Evolutionary conservation across 768 basidiomycete species (phyloP).

Genomic region (Tylopilus plumbeoviolaceoides): DNA sequence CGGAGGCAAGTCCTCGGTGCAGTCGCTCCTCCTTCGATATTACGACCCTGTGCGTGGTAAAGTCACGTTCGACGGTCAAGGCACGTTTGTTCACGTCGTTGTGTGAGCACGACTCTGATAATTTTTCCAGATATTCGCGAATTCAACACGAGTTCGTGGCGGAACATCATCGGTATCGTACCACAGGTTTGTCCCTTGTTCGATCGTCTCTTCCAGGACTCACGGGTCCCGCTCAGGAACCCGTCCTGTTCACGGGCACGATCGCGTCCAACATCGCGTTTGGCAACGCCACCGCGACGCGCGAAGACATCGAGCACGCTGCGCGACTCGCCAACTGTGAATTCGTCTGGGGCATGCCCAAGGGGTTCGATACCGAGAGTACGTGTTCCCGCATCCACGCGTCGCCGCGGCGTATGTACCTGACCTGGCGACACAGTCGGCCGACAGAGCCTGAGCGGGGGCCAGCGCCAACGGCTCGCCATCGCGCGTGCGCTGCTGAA

Average conservation of each 20-base stretch:
- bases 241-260: conserved; percentile 86
- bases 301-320: conserved; percentile 82
- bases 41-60: conserved; percentile 85
- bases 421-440: conserved; percentile 21
- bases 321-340: conserved; percentile 93
- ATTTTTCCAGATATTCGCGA: conserved; percentile 66
- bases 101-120: not conserved
- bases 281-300: conserved; percentile 69
- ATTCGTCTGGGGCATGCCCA: conserved; percentile 91
- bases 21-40: conserved; percentile 81
- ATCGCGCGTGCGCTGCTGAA: conserved; percentile 86
- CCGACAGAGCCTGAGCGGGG: conserved; percentile 43
- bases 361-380: conserved; percentile 91
- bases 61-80: conserved; percentile 83
- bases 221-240: conserved; percentile 43
- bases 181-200: conserved; percentile 52
- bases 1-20: conserved; percentile 90
- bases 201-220: too few relatives aligned
- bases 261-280: conserved; percentile 95
- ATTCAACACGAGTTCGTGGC: conserved; percentile 84
- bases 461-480: conserved; percentile 77
- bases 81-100: conserved; percentile 35
- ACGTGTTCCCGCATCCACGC: not conserved
- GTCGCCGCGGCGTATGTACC: too few relatives aligned
- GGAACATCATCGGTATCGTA: conserved; percentile 86